These are phyloP conservation scores for Solanum gandarillasii DNA, from an alignment of 257 asterid genomes.

Conservation along the genomic window DNA sequence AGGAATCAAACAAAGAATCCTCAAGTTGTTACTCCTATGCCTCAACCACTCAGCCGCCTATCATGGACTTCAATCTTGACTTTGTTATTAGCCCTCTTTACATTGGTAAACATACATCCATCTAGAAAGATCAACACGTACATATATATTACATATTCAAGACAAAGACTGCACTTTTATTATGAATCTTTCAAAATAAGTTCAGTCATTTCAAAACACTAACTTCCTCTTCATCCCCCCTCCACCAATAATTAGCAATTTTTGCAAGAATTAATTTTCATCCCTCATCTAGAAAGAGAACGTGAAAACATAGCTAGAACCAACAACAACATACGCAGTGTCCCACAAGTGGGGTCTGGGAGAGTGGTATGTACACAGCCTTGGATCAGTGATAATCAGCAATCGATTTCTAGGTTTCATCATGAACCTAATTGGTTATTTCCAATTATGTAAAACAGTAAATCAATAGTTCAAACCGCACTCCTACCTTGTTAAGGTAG, in stretches of 20 bases:
- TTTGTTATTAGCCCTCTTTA: not conserved
- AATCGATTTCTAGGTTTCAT: not conserved
- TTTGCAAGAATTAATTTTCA: not conserved
- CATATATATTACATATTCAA: not conserved
- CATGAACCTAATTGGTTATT: not conserved
- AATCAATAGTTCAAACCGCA: not conserved
- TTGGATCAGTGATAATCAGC: not conserved
- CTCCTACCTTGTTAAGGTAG: not conserved
- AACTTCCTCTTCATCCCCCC: not conserved
- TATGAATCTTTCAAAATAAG: not conserved
- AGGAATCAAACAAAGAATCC: not conserved
- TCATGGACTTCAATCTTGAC: not conserved
- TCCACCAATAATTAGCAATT: not conserved
- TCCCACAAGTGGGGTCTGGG: not conserved
- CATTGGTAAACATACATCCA: not conserved
- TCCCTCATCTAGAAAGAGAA: not conserved
- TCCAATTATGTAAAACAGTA: not conserved
- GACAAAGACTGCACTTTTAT: not conserved
- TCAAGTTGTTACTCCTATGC: not conserved
- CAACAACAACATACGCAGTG: not conserved
- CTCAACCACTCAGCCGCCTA: not conserved
- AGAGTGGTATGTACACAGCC: not conserved
- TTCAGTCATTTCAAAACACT: not conserved
- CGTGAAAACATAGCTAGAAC: not conserved
- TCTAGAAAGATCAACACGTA: not conserved